Evolutionary conservation across 2,329 filamentous ascomycete genomes (phyloP), one percentile per base, ranked within the genome.

Genomic region (Clonostachys rosea): DNA sequence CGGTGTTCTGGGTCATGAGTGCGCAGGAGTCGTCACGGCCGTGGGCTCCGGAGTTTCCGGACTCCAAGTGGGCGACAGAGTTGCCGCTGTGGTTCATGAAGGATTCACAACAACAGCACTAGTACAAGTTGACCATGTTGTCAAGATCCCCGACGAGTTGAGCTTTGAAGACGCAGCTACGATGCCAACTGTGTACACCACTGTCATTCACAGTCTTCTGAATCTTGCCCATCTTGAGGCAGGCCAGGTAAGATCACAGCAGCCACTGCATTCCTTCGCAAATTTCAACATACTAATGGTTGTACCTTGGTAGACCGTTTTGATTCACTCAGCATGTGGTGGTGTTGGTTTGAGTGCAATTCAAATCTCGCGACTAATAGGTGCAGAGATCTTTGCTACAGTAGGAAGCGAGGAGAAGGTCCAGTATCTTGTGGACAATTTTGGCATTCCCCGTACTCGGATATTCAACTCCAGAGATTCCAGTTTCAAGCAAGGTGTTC

Each of bases 1-100:
- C 10, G 53, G 62, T 8, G 16, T 13, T 24, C 40, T 95, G 1
- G 54, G 55, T 11, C 30, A 41, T n/a, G 58, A 59, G 13, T 52
- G 43, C 10, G 43, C 51, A 3, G 59, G 59, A 37, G 41, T 58
- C 16, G 51, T 61, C 35, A 48, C 43, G 5, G 48, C 42, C 13
- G 36, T 47, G 5, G 57, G 58, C 9, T n/a, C 33, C 9, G 57
- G 59, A n/a, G 50, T 52, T 17, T 49, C 42, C 3, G 33, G 46
- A 35, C 24, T 56, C 7, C 45, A 47, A 24, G 40, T 42, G 7
- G 56, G 57, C n/a, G 57, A 59, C n/a, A 46, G 52, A 1, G 57
- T 59, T 42, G 40, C 35, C 35, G 44, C 47, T n/a, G 51, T 59
- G 14, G 7, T 8, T 0, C 14, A 39, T 10, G 36, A 17, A n/a